These are phyloP conservation scores for Stagonosporopsis chrysanthemi DNA, from an alignment of 2,329 filamentous ascomycete genomes.

Conservation along the genomic window DNA sequence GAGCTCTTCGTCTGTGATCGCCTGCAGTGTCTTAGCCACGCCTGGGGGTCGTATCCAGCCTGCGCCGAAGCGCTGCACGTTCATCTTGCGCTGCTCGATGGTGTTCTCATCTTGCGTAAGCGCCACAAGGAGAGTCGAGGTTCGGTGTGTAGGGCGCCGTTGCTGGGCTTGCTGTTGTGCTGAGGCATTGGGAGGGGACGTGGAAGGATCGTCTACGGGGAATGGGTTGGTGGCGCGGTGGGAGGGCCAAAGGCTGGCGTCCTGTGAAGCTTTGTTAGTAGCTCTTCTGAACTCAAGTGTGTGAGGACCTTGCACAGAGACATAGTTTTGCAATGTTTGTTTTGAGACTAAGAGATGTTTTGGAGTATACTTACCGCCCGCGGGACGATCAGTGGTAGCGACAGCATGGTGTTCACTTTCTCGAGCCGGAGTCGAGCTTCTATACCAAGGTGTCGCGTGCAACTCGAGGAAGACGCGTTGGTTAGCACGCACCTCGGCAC, in stretches of 20 bases:
- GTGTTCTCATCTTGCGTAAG: slow-evolving; percentile 79
- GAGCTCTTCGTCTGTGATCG: slow-evolving; percentile 85
- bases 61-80: slow-evolving; percentile 86
- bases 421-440: neutral
- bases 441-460: slow-evolving; percentile 10
- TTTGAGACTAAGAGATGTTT: neutral
- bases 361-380: slow-evolving; percentile 25
- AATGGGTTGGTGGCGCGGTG: slow-evolving; percentile 30
- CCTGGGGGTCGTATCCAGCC: slow-evolving; percentile 91
- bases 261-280: slow-evolving; percentile 29
- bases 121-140: slow-evolving; percentile 70
- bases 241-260: slow-evolving; percentile 43
- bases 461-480: slow-evolving; percentile 8
- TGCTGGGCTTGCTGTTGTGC: slow-evolving; percentile 25
- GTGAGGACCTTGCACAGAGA: neutral
- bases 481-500: slow-evolving; percentile 12
- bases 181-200: slow-evolving; percentile 27
- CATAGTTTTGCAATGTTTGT: neutral
- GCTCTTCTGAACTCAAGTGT: neutral
- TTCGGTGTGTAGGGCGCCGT: slow-evolving; percentile 50
- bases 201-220: slow-evolving; percentile 28
- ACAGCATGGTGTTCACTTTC: slow-evolving; percentile 26
- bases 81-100: slow-evolving; percentile 77
- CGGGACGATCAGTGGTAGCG: slow-evolving; percentile 38
- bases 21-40: slow-evolving; percentile 86